These are phyloP conservation scores for Hamamelis virginiana DNA, from an alignment of 164 flowering plant genomes.

Conservation along the genomic window DNA sequence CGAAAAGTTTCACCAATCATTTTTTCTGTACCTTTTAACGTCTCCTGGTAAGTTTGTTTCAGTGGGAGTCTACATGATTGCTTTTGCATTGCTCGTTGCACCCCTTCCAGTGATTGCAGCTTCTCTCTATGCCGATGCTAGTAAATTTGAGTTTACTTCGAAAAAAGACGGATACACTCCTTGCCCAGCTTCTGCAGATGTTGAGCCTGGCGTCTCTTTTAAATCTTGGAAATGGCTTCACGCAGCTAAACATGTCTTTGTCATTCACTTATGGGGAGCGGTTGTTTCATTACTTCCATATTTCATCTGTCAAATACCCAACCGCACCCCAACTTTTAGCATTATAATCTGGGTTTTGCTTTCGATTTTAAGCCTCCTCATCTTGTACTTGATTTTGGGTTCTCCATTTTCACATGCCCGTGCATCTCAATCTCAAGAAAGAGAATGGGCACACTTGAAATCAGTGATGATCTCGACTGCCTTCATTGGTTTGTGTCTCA, in stretches of 20 bases:
- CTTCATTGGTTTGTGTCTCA: constrained; percentile 73
- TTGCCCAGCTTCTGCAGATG: constrained; percentile 8
- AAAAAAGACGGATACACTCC: constrained; percentile 15
- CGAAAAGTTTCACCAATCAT: constrained; percentile 97
- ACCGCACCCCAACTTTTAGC: constrained; percentile 39
- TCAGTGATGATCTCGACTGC: constrained; percentile 69
- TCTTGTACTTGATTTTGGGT: constrained; percentile 36
- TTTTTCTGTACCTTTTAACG: constrained; percentile 83
- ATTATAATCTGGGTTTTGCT: constrained; percentile 52
- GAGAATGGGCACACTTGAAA: constrained; percentile 73
- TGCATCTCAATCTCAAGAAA: constrained; percentile 21
- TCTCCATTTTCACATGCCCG: constrained; percentile 31
- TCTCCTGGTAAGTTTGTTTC: constrained; percentile 82
- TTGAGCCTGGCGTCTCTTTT: constrained; percentile 14
- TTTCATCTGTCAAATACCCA: constrained; percentile 53
- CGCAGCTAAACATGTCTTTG: constrained; percentile 69
- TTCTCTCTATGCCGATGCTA: constrained; percentile 59
- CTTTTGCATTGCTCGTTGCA: constrained; percentile 76
- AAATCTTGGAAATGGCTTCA: constrained; percentile 83
- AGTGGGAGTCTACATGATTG: constrained; percentile 95
- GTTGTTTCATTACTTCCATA: constrained; percentile 67
- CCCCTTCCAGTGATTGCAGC: constrained; percentile 93
- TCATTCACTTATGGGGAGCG: constrained; percentile 72
- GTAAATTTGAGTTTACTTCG: constrained; percentile 6
- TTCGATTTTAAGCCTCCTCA: constrained; percentile 45